phyloP scores from a whole-genome alignment of 257 asterid genomes.

The Solanum bulbocastanum region DNA sequence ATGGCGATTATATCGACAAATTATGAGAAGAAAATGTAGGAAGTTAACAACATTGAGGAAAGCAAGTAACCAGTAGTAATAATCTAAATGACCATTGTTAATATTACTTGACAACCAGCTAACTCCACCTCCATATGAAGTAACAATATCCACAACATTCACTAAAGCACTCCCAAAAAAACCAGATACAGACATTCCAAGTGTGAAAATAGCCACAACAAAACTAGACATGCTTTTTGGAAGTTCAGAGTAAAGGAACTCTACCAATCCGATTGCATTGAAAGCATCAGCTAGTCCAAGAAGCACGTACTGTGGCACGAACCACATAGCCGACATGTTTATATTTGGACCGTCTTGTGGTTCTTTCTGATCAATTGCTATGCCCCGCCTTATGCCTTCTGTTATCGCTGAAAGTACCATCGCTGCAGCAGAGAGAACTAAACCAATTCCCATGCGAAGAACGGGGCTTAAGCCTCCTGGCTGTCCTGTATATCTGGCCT shows the following conservation, averaged over 20 bases:
- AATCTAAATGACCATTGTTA: constrained; percentile 14
- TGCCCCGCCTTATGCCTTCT: not conserved
- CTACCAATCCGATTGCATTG: constrained; percentile 5
- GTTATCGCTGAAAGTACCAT: constrained; percentile 4
- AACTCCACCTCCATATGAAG: not conserved
- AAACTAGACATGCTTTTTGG: constrained; percentile 16
- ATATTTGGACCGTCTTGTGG: not conserved
- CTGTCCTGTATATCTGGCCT: not conserved
- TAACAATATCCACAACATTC: not conserved
- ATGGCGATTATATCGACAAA: not conserved
- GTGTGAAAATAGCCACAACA: constrained; percentile 8
- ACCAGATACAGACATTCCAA: constrained; percentile 8
- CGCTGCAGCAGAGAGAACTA: not conserved
- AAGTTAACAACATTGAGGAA: constrained; percentile 4
- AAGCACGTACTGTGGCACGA: constrained; percentile 3
- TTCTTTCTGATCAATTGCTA: not conserved
- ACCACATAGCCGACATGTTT: constrained; percentile 16
- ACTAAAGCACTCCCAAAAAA: constrained; percentile 5
- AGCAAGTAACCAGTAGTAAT: constrained; percentile 12
- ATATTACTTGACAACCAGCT: constrained; percentile 18
- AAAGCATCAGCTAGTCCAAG: constrained; percentile 16
- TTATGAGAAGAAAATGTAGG: not conserved
- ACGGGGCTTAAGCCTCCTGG: constrained; percentile 5
- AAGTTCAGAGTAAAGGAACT: constrained; percentile 10
- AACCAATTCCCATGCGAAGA: constrained; percentile 11